Conservation (phyloP, 2,329 filamentous ascomycete genomes). For the Leptoxyphium fumago region DNA sequence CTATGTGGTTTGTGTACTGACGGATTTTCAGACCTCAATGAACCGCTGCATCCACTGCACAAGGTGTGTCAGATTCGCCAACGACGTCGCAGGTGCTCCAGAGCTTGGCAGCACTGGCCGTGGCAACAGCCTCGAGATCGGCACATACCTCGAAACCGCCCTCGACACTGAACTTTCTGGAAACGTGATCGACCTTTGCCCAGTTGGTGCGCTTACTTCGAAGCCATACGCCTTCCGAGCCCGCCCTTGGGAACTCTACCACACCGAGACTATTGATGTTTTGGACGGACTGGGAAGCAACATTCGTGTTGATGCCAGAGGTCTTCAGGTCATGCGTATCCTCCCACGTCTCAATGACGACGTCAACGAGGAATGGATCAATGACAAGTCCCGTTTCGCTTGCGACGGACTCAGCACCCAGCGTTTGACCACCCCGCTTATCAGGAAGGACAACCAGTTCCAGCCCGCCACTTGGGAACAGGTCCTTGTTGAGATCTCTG, state of each 20-base stretch:
- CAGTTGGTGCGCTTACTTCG: conserved; percentile 87
- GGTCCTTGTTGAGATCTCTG: conserved; percentile 72
- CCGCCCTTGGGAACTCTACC: conserved; percentile 91
- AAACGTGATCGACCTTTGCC: conserved; percentile 96
- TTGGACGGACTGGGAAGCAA: conserved; percentile 86
- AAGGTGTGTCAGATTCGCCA: conserved; percentile 91
- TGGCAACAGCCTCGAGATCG: conserved; percentile 95
- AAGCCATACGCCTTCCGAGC: conserved; percentile 98
- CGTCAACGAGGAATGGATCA: conserved; percentile 99
- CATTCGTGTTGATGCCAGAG: conserved; percentile 83
- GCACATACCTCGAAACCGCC: conserved; percentile 89
- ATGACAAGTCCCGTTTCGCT: conserved; percentile 94
- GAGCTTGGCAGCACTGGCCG: conserved; percentile 89
- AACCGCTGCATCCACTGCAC: conserved; percentile 99
- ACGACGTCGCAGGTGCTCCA: conserved; percentile 89
- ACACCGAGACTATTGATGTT: conserved; percentile 91
- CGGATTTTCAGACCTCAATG: conserved; percentile 62
- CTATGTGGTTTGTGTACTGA: conserved; percentile 12
- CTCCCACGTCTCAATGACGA: conserved; percentile 90
- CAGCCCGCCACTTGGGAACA: conserved; percentile 92
- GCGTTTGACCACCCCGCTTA: conserved; percentile 78
- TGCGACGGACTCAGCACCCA: conserved; percentile 96
- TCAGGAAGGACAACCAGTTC: conserved; percentile 81
- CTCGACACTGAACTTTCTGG: conserved; percentile 89
- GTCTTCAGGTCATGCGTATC: conserved; percentile 90